A percentile compares a stretch with the other conserved stretches of the same genome.
These are phyloP conservation scores for Phytophthora pluvialis DNA, from an alignment of 352 stramenopile species.

Conservation along the genomic window DNA sequence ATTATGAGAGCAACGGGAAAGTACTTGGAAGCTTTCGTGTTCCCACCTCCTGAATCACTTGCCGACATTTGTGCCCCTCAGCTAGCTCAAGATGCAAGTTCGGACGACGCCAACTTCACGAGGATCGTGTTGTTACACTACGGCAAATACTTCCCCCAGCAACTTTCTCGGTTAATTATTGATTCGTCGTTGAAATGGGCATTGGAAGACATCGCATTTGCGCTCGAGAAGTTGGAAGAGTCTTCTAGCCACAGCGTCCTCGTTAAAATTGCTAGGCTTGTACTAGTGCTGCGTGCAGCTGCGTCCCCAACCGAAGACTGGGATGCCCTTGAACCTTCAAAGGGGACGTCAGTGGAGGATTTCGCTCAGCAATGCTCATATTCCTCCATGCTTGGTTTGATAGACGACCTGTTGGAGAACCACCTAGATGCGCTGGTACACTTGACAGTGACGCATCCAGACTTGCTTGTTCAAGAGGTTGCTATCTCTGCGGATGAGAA, in stretches of 20 bases:
- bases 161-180: constrained; percentile 73
- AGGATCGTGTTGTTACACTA: constrained; percentile 76
- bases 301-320: constrained; percentile 37
- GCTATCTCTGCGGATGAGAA: constrained; percentile 1
- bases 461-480: constrained; percentile 55
- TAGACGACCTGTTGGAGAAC: constrained; percentile 50
- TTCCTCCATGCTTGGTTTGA: constrained; percentile 41
- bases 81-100: constrained; percentile 10
- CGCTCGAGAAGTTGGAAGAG: constrained; percentile 57
- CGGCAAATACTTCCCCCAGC: constrained; percentile 73
- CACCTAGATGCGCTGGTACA: constrained; percentile 58
- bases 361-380: constrained; percentile 43
- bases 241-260: constrained; percentile 55
- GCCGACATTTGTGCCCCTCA: constrained; percentile 29
- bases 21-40: constrained; percentile 85
- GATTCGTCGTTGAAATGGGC: constrained; percentile 79
- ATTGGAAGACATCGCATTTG: constrained; percentile 72
- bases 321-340: constrained; percentile 26
- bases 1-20: constrained; percentile 63
- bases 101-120: constrained; percentile 51
- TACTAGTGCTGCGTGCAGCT: constrained; percentile 62
- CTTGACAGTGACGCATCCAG: constrained; percentile 63
- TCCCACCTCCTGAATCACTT: constrained; percentile 48
- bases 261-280: constrained; percentile 67
- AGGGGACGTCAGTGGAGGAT: constrained; percentile 7